A percentile compares a stretch with the other conserved stretches of the same genome.
These are phyloP conservation scores for Allium fistulosum DNA, from an alignment of 106 monocot genomes.

Conservation along the genomic window DNA sequence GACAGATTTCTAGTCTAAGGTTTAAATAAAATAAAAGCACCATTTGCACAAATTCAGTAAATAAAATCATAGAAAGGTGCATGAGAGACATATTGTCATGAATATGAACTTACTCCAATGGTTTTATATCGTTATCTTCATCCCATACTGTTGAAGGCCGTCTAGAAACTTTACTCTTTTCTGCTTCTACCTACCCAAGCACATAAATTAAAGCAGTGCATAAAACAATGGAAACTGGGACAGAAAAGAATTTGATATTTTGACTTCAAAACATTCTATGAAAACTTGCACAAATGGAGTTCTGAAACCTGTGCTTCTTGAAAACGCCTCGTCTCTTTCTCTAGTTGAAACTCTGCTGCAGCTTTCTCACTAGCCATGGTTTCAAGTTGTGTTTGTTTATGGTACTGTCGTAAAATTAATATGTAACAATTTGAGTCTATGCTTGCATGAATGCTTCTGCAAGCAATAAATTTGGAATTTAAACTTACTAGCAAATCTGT, in stretches of 20 bases:
- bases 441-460: not conserved
- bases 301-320: conserved; percentile 71
- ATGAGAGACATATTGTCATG: not conserved
- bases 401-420: conserved; percentile 55
- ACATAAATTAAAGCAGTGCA: not conserved
- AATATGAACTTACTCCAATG: conserved; percentile 61
- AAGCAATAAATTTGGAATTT: not conserved
- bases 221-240: not conserved
- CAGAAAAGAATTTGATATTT: not conserved
- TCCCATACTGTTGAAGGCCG: conserved; percentile 74
- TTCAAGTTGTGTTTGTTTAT: conserved; percentile 99
- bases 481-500: conserved; percentile 84
- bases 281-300: too few relatives aligned
- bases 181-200: conserved; percentile 64
- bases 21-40: too few relatives aligned
- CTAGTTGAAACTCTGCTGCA: conserved; percentile 80
- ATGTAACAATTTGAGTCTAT: conserved; percentile 1
- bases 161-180: conserved; percentile 60
- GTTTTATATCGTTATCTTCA: conserved; percentile 87
- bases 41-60: too few relatives aligned
- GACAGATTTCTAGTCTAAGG: too few relatives aligned
- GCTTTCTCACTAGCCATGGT: conserved; percentile 95
- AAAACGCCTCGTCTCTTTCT: conserved; percentile 74
- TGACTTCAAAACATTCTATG: too few relatives aligned
- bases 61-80: not conserved